A percentile compares a stretch with the other conserved stretches of the same genome.
These are phyloP conservation scores for Mikania micrantha DNA, from an alignment of 129 eudicot species.

Conservation along the genomic window DNA sequence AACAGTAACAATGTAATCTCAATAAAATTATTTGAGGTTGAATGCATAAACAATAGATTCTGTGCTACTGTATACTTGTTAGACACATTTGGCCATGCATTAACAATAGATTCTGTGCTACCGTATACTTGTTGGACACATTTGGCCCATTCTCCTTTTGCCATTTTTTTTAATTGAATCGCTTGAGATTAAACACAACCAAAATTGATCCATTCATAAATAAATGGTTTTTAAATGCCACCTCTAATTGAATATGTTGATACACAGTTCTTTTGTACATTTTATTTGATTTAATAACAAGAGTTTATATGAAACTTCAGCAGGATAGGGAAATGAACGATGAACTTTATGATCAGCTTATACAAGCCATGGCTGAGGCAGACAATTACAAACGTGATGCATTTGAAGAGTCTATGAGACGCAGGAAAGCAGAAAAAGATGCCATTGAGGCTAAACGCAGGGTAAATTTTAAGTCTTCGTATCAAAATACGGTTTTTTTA, in stretches of 20 bases:
- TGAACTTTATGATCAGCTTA: slow-evolving; percentile 63
- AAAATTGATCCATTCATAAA: not conserved
- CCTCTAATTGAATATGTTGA: not conserved
- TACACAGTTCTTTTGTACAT: not conserved
- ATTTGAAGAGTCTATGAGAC: slow-evolving; percentile 68
- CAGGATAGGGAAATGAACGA: slow-evolving; percentile 55
- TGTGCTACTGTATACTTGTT: no score
- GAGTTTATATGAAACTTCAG: slow-evolving; percentile 12
- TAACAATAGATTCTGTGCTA: not conserved
- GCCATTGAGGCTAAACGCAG: slow-evolving; percentile 63
- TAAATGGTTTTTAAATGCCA: not conserved
- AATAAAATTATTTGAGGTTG: not conserved
- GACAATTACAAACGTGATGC: slow-evolving; percentile 60
- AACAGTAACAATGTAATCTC: not conserved
- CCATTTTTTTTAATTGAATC: not conserved
- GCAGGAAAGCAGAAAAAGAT: slow-evolving; percentile 74
- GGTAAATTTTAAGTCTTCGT: slow-evolving; percentile 35
- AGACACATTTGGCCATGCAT: no score
- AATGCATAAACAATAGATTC: not conserved
- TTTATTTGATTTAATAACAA: slow-evolving; percentile 1
- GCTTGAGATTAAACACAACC: not conserved
- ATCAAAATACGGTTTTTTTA: not conserved
- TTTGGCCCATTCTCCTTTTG: not conserved
- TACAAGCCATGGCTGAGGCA: slow-evolving; percentile 66
- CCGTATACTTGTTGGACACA: not conserved